A percentile compares a stretch with the other conserved stretches of the same genome.
Evolutionary conservation across 176 grass and related monocot species (phyloP).

Genomic region (Carex cristatella): DNA sequence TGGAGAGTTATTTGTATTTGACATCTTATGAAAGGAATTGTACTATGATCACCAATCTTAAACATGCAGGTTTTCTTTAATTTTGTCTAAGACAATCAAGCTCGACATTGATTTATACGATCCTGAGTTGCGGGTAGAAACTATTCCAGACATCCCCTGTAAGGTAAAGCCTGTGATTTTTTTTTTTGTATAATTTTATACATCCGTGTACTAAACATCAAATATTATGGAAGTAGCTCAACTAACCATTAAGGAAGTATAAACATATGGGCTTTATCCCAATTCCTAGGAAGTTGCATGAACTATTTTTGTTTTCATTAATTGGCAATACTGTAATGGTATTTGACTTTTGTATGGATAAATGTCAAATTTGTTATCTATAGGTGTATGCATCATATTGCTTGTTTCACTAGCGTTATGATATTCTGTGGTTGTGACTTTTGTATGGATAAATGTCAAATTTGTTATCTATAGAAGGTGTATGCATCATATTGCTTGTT

Average conservation of each 20-base stretch:
- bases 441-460: background rate
- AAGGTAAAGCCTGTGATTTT: conserved; percentile 25
- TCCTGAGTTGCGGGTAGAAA: conserved; percentile 23
- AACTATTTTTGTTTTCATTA: no score
- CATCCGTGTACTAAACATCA: no score
- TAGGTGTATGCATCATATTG: background rate
- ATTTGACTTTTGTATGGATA: background rate
- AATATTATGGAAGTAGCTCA: no score
- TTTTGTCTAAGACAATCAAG: conserved; percentile 78
- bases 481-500: background rate
- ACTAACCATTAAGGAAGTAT: no score
- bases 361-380: background rate
- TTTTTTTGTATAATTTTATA: no score
- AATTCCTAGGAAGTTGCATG: no score
- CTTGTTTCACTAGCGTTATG: background rate
- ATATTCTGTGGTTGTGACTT: background rate
- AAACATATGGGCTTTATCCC: no score
- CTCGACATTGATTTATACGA: conserved; percentile 35
- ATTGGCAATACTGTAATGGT: background rate
- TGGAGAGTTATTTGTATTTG: background rate
- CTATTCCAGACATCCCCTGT: conserved; percentile 51
- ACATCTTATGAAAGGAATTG: background rate
- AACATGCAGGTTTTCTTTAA: conserved; percentile 55
- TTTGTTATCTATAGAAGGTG: background rate
- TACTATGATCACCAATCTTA: background rate